Evolutionary conservation across 306 rosid genomes (phyloP).

Genomic region (Phaseolus lunatus): DNA sequence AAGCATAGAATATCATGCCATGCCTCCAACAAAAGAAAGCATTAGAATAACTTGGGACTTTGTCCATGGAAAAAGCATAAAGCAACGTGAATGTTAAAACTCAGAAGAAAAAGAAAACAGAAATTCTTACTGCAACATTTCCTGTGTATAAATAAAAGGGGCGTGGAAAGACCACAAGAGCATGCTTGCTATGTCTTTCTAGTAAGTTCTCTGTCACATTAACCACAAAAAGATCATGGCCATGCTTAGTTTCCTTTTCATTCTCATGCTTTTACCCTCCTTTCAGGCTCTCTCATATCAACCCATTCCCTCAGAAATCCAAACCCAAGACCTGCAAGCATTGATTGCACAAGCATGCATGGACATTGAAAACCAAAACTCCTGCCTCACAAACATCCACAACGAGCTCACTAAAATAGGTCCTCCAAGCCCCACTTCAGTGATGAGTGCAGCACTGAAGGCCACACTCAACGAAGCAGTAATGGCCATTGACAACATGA

Average conservation of each 20-base stretch:
- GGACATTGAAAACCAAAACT: conserved; percentile 58
- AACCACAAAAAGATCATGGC: conserved; percentile 41
- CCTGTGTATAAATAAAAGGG: conserved; percentile 47
- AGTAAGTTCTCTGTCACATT: conserved; percentile 24
- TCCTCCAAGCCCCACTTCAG: conserved; percentile 54
- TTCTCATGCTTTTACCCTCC: conserved; percentile 51
- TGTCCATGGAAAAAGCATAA: conserved; percentile 58
- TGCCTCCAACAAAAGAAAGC: conserved; percentile 64
- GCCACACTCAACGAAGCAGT: conserved; percentile 70
- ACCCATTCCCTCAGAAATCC: conserved; percentile 46
- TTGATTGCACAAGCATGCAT: conserved; percentile 71
- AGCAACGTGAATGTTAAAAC: conserved; percentile 48
- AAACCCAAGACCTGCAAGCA: conserved; percentile 57
- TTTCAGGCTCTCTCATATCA: conserved; percentile 48
- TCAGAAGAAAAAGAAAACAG: conserved; percentile 47
- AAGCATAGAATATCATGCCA: conserved; percentile 56
- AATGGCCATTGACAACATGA: conserved; percentile 66
- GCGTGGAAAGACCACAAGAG: conserved; percentile 23
- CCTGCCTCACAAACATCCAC: conserved; percentile 68
- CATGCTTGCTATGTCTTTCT: conserved; percentile 40
- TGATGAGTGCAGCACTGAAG: conserved; percentile 73
- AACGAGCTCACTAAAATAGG: conserved; percentile 58
- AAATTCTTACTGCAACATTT: conserved; percentile 18
- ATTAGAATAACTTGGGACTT: conserved; percentile 60
- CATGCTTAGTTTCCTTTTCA: conserved; percentile 51